Conservation (phyloP, 2,329 filamentous ascomycete species). For the Sarocladium strictum region DNA sequence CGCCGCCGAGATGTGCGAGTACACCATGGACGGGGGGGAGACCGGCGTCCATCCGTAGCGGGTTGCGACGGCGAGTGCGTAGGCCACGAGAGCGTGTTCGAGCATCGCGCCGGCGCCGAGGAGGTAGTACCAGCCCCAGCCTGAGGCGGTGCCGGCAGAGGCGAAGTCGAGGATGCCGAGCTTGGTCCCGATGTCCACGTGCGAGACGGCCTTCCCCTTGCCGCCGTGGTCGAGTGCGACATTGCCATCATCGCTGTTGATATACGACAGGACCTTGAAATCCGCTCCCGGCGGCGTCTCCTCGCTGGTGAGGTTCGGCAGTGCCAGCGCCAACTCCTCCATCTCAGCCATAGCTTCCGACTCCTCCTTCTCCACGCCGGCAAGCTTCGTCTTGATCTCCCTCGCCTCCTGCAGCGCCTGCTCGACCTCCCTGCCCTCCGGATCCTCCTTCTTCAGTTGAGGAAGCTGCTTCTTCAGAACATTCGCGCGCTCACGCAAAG, state of each 20-base stretch:
- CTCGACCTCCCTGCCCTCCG: slow-evolving; percentile 34
- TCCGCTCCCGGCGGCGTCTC: slow-evolving; percentile 67
- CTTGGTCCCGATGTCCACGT: slow-evolving; percentile 79
- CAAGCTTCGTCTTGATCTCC: slow-evolving; percentile 56
- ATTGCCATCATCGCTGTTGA: slow-evolving; percentile 62
- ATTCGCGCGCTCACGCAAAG: slow-evolving; percentile 62
- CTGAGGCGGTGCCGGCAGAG: slow-evolving; percentile 71
- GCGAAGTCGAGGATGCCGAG: slow-evolving; percentile 90
- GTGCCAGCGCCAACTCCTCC: slow-evolving; percentile 63
- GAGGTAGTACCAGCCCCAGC: slow-evolving; percentile 98
- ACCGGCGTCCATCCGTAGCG: slow-evolving; percentile 73
- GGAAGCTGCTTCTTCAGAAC: slow-evolving; percentile 49
- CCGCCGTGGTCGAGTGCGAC: slow-evolving; percentile 22
- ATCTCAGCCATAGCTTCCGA: slow-evolving; percentile 58
- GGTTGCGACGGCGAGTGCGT: slow-evolving; percentile 69
- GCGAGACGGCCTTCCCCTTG: slow-evolving; percentile 53
- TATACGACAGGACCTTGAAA: slow-evolving; percentile 63
- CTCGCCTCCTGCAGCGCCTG: slow-evolving; percentile 60
- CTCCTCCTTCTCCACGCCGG: slow-evolving; percentile 56
- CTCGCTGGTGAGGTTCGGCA: slow-evolving; percentile 80
- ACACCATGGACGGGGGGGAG: slow-evolving; percentile 83
- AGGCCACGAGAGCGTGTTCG: slow-evolving; percentile 90
- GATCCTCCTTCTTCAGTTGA: slow-evolving; percentile 39
- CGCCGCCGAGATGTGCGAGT: slow-evolving; percentile 81
- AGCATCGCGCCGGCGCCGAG: slow-evolving; percentile 85